phyloP scores from a whole-genome alignment of 2,329 filamentous ascomycete species.

The Dactylellina drechsleri region DNA sequence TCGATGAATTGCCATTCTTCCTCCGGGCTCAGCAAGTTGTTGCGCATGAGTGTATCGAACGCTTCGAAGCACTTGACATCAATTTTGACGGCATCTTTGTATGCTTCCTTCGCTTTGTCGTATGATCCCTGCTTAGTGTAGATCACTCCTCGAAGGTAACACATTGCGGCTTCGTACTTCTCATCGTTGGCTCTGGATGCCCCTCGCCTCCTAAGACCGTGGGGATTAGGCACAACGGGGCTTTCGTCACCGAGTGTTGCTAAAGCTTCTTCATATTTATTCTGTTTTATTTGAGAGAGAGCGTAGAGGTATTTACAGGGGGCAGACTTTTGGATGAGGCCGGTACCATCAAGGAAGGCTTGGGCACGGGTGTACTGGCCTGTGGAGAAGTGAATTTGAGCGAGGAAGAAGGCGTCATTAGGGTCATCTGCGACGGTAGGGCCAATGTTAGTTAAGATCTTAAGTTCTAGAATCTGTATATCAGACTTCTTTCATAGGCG shows the following conservation, averaged over 20 bases:
- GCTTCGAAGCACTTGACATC: constrained; percentile 99
- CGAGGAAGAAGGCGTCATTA: constrained; percentile 94
- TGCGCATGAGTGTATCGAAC: constrained; percentile 97
- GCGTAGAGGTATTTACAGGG: constrained; percentile 92
- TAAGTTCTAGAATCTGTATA: too few relatives aligned
- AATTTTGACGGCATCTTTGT: constrained; percentile 95
- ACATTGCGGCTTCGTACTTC: constrained; percentile 96
- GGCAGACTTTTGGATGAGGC: constrained; percentile 81
- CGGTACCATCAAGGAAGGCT: constrained; percentile 82
- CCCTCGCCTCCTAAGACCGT: constrained; percentile 69
- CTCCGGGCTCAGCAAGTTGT: constrained; percentile 86
- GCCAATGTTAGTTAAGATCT: not conserved
- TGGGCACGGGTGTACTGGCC: constrained; percentile 94
- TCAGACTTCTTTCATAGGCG: too few relatives aligned
- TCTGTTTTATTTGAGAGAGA: constrained; percentile 93
- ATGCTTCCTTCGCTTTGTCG: constrained; percentile 96
- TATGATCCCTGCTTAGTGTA: constrained; percentile 98
- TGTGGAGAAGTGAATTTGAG: constrained; percentile 96
- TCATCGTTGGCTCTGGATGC: constrained; percentile 69
- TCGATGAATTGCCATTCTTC: constrained; percentile 92
- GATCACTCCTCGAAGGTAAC: constrained; percentile 90
- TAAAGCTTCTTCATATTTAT: constrained; percentile 87
- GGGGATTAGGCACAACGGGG: constrained; percentile 81
- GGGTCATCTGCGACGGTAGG: constrained; percentile 76
- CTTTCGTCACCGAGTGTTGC: constrained; percentile 85